Conservation (phyloP, 225 moss, liverwort and hornwort species). For the Marchantia paleacea region DNA sequence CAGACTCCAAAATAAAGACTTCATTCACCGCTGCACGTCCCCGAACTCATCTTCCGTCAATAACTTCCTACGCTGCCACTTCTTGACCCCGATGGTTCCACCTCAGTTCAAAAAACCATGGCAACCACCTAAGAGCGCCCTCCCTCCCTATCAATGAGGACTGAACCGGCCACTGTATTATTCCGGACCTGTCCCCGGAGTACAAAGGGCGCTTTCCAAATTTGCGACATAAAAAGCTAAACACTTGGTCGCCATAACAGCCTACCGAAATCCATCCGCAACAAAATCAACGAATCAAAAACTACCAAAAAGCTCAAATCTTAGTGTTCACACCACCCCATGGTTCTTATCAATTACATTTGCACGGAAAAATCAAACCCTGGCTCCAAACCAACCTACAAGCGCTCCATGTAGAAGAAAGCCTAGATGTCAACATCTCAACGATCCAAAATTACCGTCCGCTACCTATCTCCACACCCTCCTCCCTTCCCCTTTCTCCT, state of each 20-base stretch:
- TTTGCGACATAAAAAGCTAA: neutral
- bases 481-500: no score
- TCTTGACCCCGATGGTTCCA: neutral
- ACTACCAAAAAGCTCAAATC: no score
- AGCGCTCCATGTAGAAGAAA: no score
- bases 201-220: neutral
- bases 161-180: neutral
- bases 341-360: no score
- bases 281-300: neutral
- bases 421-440: neutral
- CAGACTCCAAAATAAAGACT: neutral
- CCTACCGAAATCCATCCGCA: neutral
- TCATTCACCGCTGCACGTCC: slow-evolving; percentile 9
- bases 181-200: neutral
- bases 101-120: no score
- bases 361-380: no score
- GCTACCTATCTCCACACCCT: no score
- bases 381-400: no score
- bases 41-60: neutral
- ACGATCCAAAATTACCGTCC: no score
- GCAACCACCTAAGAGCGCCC: no score
- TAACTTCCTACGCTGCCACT: neutral
- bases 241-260: neutral
- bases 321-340: no score
- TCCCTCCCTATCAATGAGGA: neutral